Percentiles rank a stretch among this genome's conserved stretches.
phyloP scores from a whole-genome alignment of 1,284 basidiomycete genomes.

The Sanghuangporus baumii region DNA sequence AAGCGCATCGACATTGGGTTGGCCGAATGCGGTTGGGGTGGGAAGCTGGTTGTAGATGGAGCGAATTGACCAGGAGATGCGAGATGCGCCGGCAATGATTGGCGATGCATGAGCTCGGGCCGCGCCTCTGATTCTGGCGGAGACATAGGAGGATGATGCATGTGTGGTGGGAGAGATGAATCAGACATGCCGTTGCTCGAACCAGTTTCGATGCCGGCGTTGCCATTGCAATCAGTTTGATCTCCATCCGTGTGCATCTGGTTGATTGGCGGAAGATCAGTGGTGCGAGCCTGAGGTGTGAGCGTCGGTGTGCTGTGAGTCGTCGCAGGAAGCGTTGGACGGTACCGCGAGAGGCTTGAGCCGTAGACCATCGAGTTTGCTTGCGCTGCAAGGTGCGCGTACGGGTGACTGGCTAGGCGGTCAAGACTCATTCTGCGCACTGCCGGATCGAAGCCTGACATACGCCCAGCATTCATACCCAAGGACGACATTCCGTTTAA shows the following conservation, averaged over 20 bases:
- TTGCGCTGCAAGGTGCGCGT: slow-evolving; percentile 50
- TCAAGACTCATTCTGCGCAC: slow-evolving; percentile 54
- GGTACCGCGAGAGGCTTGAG: slow-evolving; percentile 29
- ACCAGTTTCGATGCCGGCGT: not conserved
- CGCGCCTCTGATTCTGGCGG: slow-evolving; percentile 20
- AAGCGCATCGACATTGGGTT: slow-evolving; percentile 21
- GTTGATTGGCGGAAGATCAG: slow-evolving; percentile 7
- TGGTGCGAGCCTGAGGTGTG: slow-evolving; percentile 13
- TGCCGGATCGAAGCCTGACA: slow-evolving; percentile 19
- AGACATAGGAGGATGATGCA: slow-evolving; percentile 3
- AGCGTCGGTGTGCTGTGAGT: slow-evolving; percentile 14
- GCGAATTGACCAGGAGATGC: slow-evolving; percentile 20
- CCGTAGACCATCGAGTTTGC: slow-evolving; percentile 47
- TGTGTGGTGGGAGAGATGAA: slow-evolving; percentile 5
- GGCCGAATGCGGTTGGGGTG: slow-evolving; percentile 2
- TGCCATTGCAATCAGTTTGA: not conserved
- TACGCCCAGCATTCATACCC: not conserved
- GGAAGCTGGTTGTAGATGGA: not conserved
- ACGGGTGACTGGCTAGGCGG: slow-evolving; percentile 58
- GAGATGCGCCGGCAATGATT: slow-evolving; percentile 33
- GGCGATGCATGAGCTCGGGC: slow-evolving; percentile 35
- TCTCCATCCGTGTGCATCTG: not conserved
- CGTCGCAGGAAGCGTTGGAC: slow-evolving; percentile 24
- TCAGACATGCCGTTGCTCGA: not conserved
- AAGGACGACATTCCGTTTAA: not conserved